Evolutionary conservation across 768 basidiomycete genomes (phyloP), one percentile per base, ranked within the genome.

Genomic region (Serendipita sp.): DNA sequence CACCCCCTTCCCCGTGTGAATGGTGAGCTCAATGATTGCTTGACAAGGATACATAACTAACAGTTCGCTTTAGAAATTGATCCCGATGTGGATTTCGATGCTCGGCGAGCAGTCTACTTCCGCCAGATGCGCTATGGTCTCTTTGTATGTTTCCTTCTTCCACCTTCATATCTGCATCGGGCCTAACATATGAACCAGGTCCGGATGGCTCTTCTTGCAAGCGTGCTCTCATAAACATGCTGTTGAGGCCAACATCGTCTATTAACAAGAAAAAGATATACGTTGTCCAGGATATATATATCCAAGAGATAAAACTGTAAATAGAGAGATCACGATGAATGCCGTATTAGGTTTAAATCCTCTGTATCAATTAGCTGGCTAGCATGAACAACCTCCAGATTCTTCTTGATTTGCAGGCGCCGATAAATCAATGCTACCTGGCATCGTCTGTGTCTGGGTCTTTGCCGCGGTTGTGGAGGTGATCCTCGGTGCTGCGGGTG

Each of bases 71-170:
- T 68, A 92, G 96, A 99, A 87, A 97, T 99, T 69, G 95, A 97
- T 72, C 91, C 92, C 2, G 94, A 95, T 73, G 94, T 99, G 50
- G 96, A 99, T 74, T 97, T 94, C 69, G 95, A 98, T 73, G 88
- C 84, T 4, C 83, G 89, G 33, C 82, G 94, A 10, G 94, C 94
- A 2, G 92, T 91, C 23, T 98, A 97, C 76, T 97, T 98, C 87
- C 85, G 95, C 44, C 94, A 97, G 71, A 97, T 96, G 94, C 85
- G 93, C 64, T 95, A 96, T 71, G 95, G 95, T 52, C 86, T 97
- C 66, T 98, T 92, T 72, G 93, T 97, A 71, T 72, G 94, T 83
- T 23, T 23, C n/a, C 58, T 48, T 34, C 13, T 40, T 44, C 46
- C 11, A 63, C 40, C 62, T 36, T 36, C 23, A 62, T 16, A 18